A percentile compares a stretch with the other conserved stretches of the same genome.
Conservation (phyloP, 179 eudicot genomes). For the Heliamphora pulchella region DNA sequence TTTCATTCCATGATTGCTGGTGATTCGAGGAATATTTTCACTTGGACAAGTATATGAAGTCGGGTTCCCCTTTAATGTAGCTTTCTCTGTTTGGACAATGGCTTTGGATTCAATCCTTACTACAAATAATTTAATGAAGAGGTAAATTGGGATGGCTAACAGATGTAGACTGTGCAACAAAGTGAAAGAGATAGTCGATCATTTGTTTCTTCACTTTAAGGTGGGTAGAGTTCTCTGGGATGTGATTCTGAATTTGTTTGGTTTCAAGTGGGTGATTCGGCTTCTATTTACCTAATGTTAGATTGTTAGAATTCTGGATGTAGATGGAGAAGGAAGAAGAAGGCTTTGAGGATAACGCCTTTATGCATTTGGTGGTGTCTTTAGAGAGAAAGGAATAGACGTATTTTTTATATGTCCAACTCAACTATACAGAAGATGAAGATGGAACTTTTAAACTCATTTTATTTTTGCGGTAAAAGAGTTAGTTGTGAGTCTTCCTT, state of each 20-base stretch:
- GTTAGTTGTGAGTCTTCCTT: not conserved
- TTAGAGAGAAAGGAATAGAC: not conserved
- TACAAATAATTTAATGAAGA: not conserved
- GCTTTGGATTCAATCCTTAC: not conserved
- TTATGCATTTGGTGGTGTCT: not conserved
- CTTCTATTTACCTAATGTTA: not conserved
- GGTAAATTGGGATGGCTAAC: no score
- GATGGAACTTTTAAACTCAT: not conserved
- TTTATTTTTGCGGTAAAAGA: not conserved
- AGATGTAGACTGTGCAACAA: no score
- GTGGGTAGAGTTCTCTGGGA: not conserved
- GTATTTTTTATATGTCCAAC: not conserved
- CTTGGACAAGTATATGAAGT: not conserved
- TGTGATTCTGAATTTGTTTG: not conserved
- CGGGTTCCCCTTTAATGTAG: not conserved
- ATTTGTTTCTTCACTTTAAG: not conserved
- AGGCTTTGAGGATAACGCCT: slow-evolving; percentile 1
- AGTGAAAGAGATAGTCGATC: not conserved
- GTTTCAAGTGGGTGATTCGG: not conserved
- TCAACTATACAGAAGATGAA: not conserved
- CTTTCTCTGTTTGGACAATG: not conserved
- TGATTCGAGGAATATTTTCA: not conserved
- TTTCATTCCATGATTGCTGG: not conserved
- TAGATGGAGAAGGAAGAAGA: not conserved
- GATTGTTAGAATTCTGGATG: not conserved